Percentiles rank a stretch among this genome's conserved stretches.
These are phyloP conservation scores for Hygrophoropsis aurantiaca DNA, from an alignment of 768 basidiomycete genomes.

Conservation along the genomic window DNA sequence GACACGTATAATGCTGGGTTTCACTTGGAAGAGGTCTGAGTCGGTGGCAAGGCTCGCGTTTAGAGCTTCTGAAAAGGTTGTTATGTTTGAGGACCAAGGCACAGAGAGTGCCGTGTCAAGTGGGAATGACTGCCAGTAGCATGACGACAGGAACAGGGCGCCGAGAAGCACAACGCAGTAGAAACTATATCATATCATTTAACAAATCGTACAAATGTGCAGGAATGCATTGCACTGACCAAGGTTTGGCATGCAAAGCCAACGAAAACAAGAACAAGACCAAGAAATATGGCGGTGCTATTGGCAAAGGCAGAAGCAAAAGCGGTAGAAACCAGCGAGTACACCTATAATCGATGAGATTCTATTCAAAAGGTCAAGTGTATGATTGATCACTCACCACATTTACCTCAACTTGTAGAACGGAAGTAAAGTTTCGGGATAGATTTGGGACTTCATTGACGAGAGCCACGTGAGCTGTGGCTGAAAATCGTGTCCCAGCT, in stretches of 20 bases:
- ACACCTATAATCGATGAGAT: too few species aligned
- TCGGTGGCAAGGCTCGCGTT: conserved; percentile 43
- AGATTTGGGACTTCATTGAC: not conserved
- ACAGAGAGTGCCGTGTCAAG: conserved; percentile 57
- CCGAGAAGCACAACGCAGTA: conserved; percentile 83
- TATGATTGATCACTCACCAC: too few species aligned
- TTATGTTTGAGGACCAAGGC: conserved; percentile 71
- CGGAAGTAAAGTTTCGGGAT: not conserved
- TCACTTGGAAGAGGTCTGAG: conserved; percentile 35
- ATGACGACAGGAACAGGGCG: conserved; percentile 83
- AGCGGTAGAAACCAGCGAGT: conserved; percentile 85
- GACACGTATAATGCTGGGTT: conserved; percentile 61
- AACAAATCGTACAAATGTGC: conserved; percentile 3
- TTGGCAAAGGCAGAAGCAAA: conserved; percentile 73
- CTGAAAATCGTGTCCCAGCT: not conserved
- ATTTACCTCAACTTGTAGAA: conserved; percentile 33
- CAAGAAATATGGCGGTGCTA: conserved; percentile 78
- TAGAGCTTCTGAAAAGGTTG: conserved; percentile 70
- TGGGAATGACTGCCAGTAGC: conserved; percentile 86
- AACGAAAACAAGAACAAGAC: conserved; percentile 75
- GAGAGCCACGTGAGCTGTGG: conserved; percentile 23
- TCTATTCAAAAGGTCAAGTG: too few species aligned
- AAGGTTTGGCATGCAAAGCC: conserved; percentile 80
- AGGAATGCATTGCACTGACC: conserved; percentile 46
- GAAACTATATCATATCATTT: conserved; percentile 47